Base-by-base conservation (phyloP, 2,329 filamentous ascomycete genomes). In the Dactylellina drechsleri region DNA sequence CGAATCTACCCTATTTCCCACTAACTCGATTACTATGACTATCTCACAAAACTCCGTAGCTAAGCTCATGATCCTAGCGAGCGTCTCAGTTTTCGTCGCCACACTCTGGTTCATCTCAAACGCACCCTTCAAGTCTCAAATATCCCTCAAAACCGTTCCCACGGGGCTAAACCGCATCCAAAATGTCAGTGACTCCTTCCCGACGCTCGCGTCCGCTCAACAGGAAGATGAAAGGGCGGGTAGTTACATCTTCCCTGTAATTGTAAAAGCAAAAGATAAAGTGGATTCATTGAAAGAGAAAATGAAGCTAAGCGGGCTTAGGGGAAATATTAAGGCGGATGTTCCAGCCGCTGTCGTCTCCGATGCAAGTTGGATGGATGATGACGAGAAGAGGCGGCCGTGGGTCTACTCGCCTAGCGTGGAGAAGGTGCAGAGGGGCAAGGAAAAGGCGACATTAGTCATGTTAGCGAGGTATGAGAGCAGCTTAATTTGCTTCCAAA, bases 361-460 rank as follows among this genome's bases (percentile, higher is more conserved):
- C 31, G 10, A 7, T 10, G 31, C 31, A 36, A 10, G 10, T 36
- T 36, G 31, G 31, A 36, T 36, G 6, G 31, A 36, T 36, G 31
- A 36, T 1, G 65, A 67, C 31, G 20, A 67, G 28, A 54, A 47
- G 36, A 28, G 15, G 20, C 13, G 56, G 13, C 65, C 65, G 10
- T 67, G 66, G 66, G 57, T 23, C 15, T 61, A 70, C n/a, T 16
- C 54, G 8, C 20, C 4, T 16, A 41, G 31, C 13, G 5, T 43
- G 1, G 65, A 8, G 15, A 56, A 58, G 36, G 50, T 23, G 16
- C 49, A 57, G 23, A 36, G 43, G n/a, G 78, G 77, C 13, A 79
- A 70, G 13, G 78, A 79, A 56, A 79, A 77, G 20, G 78, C 78
- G 4, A 78, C 78, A 16, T 40, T 79, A 36, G 61, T 79, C 6